Evolutionary conservation across 163 green algal genomes (phyloP).

Genomic region (Trebouxiophyceae sp.): DNA sequence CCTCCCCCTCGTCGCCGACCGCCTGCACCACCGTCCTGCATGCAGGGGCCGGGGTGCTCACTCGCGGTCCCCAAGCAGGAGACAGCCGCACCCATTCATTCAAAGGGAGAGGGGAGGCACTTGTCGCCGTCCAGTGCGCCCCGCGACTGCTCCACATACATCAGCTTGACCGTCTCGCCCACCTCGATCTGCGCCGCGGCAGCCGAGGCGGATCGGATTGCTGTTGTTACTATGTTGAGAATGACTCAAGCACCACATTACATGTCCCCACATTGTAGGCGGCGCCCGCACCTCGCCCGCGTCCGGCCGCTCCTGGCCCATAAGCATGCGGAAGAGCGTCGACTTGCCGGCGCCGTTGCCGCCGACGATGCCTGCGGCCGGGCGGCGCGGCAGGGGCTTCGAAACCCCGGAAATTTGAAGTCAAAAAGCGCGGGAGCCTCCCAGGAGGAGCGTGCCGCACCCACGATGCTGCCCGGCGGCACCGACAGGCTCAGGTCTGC

Average conservation of each 20-base stretch:
- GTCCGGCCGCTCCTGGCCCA: constrained; percentile 52
- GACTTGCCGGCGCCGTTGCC: constrained; percentile 76
- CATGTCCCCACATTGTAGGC: no score
- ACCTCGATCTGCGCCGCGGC: constrained; percentile 33
- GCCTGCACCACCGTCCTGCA: constrained; percentile 10
- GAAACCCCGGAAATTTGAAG: no score
- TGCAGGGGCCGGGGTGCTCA: no score
- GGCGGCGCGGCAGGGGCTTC: no score
- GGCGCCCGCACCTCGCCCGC: constrained; percentile 25
- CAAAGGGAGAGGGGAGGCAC: constrained; percentile 30
- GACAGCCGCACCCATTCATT: no score
- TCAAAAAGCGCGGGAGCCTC: no score
- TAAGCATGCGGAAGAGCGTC: constrained; percentile 77
- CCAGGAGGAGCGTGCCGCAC: constrained; percentile 5
- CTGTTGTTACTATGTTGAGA: no score
- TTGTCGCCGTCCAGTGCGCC: constrained; percentile 52
- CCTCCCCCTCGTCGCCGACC: constrained; percentile 37
- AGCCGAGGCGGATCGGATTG: no score
- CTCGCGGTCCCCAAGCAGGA: no score
- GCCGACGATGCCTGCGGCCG: constrained; percentile 63
- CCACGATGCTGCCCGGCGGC: constrained; percentile 40
- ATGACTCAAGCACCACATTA: no score
- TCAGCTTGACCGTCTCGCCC: constrained; percentile 70
- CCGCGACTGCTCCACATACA: constrained; percentile 78
- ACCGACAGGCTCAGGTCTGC: constrained; percentile 54